Conservation (phyloP, 148 eudicot species). For the Amaranthus hypochondriacus region DNA sequence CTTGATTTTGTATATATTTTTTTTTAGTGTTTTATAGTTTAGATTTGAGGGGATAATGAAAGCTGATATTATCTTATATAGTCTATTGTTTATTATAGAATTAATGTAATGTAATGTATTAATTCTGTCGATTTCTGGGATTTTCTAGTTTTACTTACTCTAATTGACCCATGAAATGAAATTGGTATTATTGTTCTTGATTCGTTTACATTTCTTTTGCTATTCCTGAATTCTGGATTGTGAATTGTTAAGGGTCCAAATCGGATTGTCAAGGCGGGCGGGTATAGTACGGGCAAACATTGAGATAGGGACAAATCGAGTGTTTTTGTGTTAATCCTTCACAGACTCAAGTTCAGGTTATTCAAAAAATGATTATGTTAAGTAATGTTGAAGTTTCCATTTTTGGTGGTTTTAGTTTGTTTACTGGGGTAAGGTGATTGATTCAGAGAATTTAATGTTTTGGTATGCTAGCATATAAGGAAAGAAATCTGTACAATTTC, state of each 20-base stretch:
- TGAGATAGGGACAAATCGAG: no score
- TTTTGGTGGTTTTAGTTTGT: not conserved
- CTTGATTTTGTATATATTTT: slow-evolving; percentile 12
- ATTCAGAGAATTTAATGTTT: not conserved
- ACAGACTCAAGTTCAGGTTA: no score
- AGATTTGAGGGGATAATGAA: not conserved
- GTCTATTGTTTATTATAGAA: not conserved
- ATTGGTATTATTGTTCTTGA: not conserved
- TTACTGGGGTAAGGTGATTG: not conserved
- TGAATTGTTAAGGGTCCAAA: not conserved
- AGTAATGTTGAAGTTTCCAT: no score
- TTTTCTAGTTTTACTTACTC: slow-evolving; percentile 2
- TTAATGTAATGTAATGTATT: not conserved
- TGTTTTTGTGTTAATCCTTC: no score
- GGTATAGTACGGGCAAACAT: no score
- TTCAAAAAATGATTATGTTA: no score
- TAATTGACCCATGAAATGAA: slow-evolving; percentile 3
- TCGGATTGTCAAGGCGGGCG: not conserved
- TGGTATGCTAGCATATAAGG: not conserved
- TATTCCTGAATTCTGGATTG: not conserved
- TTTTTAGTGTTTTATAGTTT: slow-evolving; percentile 7
- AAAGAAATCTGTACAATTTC: not conserved
- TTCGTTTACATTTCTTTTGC: not conserved
- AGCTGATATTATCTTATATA: not conserved
- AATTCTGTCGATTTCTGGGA: slow-evolving; percentile 7